These are phyloP conservation scores for Fagus crenata DNA, from an alignment of 306 rosid genomes.

Conservation along the genomic window DNA sequence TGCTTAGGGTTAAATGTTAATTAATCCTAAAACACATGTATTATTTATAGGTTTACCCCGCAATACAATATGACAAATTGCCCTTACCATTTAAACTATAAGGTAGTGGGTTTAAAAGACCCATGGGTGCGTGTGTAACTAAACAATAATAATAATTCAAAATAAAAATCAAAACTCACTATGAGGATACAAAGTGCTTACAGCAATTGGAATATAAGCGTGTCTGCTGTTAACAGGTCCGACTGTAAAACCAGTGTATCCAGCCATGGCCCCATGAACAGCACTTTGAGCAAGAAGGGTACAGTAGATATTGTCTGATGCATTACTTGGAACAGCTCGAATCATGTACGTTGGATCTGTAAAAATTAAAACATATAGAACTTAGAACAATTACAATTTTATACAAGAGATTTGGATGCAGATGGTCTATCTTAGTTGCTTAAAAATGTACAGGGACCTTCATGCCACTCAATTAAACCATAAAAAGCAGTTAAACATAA, in stretches of 20 bases:
- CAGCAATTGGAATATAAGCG: constrained; percentile 86
- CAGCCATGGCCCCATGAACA: constrained; percentile 98
- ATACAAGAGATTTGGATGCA: not conserved
- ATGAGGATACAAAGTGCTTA: constrained; percentile 48
- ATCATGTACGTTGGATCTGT: constrained; percentile 98
- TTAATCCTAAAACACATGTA: too few species aligned
- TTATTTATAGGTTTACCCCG: too few species aligned
- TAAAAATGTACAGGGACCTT: not conserved
- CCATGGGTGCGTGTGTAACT: not conserved
- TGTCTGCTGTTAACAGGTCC: constrained; percentile 87
- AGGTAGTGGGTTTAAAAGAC: not conserved
- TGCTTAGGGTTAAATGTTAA: too few species aligned
- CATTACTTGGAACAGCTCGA: constrained; percentile 97
- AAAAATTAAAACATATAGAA: not conserved
- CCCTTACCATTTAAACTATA: too few species aligned
- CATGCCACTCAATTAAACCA: not conserved
- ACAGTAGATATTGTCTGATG: constrained; percentile 90
- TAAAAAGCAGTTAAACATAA: not conserved
- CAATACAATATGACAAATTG: too few species aligned
- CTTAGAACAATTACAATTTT: not conserved
- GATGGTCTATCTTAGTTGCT: not conserved
- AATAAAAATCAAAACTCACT: constrained; percentile 9
- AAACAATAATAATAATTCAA: constrained; percentile 6
- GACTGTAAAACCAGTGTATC: constrained; percentile 86
- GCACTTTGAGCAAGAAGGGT: constrained; percentile 97